phyloP scores from a whole-genome alignment of 805 yeast species.

The Candida nitratophila region DNA sequence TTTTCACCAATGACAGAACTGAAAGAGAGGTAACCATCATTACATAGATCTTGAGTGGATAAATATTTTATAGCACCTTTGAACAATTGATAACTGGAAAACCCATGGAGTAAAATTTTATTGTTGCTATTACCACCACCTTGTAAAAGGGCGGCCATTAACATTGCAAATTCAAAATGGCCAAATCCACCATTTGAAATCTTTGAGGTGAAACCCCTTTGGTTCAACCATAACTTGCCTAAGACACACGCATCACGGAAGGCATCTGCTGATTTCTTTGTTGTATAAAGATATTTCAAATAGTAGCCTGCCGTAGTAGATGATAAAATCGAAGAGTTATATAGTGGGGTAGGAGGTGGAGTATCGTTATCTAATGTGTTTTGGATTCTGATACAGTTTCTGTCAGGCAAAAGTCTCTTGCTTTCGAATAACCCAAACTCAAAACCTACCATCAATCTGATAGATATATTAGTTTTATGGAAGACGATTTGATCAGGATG shows the following conservation, averaged over 20 bases:
- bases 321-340: conserved; percentile 74
- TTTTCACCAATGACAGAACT: conserved; percentile 45
- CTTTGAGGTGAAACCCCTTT: conserved; percentile 69
- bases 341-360: conserved; percentile 73
- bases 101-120: conserved; percentile 75
- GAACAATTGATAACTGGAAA: conserved; percentile 88
- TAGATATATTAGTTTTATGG: conserved; percentile 59
- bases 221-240: conserved; percentile 86
- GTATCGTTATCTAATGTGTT: conserved; percentile 24
- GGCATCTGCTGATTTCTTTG: conserved; percentile 68
- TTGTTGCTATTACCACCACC: conserved; percentile 79
- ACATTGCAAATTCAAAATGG: conserved; percentile 76
- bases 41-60: conserved; percentile 68
- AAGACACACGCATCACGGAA: conserved; percentile 82
- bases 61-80: conserved; percentile 79
- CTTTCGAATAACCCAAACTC: conserved; percentile 65
- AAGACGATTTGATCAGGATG: conserved; percentile 49
- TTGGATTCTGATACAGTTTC: conserved; percentile 75
- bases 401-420: conserved; percentile 70
- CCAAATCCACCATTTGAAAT: conserved; percentile 77
- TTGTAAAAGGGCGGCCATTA: conserved; percentile 73
- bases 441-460: conserved; percentile 68
- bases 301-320: conserved; percentile 63
- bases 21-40: conserved; percentile 61
- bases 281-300: conserved; percentile 67